Percentiles rank a stretch among this genome's conserved stretches.
phyloP scores from a whole-genome alignment of 495 filamentous ascomycete genomes.

The Tuber melanosporum region DNA sequence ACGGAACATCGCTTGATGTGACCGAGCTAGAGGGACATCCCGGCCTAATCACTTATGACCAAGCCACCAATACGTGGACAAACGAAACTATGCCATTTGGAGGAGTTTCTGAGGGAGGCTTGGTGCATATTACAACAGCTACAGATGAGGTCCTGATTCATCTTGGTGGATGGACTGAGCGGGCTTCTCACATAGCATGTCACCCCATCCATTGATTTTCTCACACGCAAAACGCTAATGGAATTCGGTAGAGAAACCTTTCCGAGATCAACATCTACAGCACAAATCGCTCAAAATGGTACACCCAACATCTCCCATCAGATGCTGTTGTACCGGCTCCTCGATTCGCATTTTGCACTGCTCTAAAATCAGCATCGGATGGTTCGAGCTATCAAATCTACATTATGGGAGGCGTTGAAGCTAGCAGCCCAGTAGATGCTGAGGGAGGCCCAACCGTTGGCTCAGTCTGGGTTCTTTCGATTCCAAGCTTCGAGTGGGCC shows the following conservation, averaged over 20 bases:
- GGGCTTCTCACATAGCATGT: background rate
- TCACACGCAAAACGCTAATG: background rate
- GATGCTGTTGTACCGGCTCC: background rate
- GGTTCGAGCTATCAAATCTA: background rate
- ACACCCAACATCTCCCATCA: conserved; percentile 4
- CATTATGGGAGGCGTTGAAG: conserved; percentile 7
- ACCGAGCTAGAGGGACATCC: background rate
- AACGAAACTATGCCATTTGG: conserved; percentile 16
- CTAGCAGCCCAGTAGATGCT: background rate
- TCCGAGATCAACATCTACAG: conserved; percentile 17
- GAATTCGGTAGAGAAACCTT: conserved; percentile 1
- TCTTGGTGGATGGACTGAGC: conserved; percentile 8
- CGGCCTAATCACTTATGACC: conserved; percentile 6
- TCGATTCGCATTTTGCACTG: conserved; percentile 9
- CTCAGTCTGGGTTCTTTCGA: conserved; percentile 9
- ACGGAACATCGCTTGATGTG: background rate
- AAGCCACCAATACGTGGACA: conserved; percentile 1
- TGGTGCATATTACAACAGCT: conserved; percentile 4
- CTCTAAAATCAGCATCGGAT: conserved; percentile 7
- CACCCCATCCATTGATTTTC: background rate
- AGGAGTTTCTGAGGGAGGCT: background rate
- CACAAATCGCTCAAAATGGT: conserved; percentile 17
- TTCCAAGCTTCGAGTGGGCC: conserved; percentile 13
- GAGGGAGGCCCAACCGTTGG: background rate
- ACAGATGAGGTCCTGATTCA: conserved; percentile 13